Evolutionary conservation across 495 filamentous ascomycete species (phyloP).

Genomic region (Astrocystis sublimbata): DNA sequence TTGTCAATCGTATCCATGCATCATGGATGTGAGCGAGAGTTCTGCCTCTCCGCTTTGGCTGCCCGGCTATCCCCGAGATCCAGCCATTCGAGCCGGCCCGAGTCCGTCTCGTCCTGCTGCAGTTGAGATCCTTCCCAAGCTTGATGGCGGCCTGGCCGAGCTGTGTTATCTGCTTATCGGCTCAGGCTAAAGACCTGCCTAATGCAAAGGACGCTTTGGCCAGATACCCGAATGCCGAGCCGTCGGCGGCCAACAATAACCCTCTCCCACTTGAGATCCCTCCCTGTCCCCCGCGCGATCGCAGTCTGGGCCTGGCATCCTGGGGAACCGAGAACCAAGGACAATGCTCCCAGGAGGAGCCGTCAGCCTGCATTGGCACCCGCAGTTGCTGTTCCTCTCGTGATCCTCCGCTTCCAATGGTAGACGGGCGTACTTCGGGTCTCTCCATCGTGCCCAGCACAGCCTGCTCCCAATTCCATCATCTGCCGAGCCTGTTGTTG

Average conservation of each 20-base stretch:
- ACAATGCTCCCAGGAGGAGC: neutral
- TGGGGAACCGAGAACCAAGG: too few relatives aligned
- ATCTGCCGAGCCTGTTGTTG: neutral
- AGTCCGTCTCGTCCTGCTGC: neutral
- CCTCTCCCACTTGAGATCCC: neutral
- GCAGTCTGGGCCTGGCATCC: neutral
- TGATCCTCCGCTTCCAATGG: conserved; percentile 8
- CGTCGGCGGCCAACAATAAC: neutral
- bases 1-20: neutral
- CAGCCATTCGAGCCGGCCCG: neutral
- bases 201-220: neutral
- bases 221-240: neutral
- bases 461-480: neutral
- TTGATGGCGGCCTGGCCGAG: neutral
- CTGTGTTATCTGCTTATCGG: neutral
- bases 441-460: neutral
- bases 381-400: conserved; percentile 4
- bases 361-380: conserved; percentile 1
- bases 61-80: neutral
- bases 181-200: neutral
- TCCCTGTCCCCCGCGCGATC: neutral
- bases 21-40: too few relatives aligned
- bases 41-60: neutral
- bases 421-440: neutral
- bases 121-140: neutral